Base-by-base conservation (phyloP, 2,329 filamentous ascomycete genomes). In the Ambrosiella cleistominuta region DNA sequence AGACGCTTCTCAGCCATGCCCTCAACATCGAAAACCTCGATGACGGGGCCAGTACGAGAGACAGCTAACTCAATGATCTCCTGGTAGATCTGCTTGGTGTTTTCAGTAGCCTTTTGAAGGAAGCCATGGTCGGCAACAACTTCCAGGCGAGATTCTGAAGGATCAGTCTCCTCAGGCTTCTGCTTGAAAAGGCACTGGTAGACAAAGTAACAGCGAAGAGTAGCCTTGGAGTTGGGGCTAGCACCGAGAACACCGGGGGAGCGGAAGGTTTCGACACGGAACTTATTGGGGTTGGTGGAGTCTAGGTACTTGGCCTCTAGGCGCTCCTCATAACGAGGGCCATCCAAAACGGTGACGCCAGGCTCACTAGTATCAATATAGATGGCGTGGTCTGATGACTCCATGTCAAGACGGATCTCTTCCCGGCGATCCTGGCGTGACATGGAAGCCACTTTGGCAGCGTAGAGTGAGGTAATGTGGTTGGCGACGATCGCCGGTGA, bases 341-440 rank as follows among this genome's bases (percentile, higher is more conserved):
- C 93, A 57, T 78, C 74, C 19, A 86, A 74, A 52, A 83, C 78
- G 60, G 83, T 86, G 65, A 87, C 75, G 63, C 93, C 93, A 13
- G 93, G 91, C 67, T 85, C 85, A 70, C 90, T 96, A 58, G 93
- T 98, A 69, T 98, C 93, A 64, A 98, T 97, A 74, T 97, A 98
- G 67, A 97, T 94, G 61, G 93, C 93, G 68, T 97, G 93, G 69
- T 97, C 93, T 60, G 78, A 74, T 19, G 88, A 88, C 72, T 98
- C 93, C 80, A 96, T 96, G 69, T 97, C 91, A 47, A 98, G 75
- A 62, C 90, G 82, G 65, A 98, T 96, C 72, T 97, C 90, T 66
- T 97, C 80, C 64, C 85, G 84, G 76, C 94, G 94, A 72, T 97
- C 91, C 69, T 94, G 86, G 59, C 93, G 83, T 40, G 91, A 88